These are phyloP conservation scores for Boletus edulis DNA, from an alignment of 768 basidiomycete species.

Conservation along the genomic window DNA sequence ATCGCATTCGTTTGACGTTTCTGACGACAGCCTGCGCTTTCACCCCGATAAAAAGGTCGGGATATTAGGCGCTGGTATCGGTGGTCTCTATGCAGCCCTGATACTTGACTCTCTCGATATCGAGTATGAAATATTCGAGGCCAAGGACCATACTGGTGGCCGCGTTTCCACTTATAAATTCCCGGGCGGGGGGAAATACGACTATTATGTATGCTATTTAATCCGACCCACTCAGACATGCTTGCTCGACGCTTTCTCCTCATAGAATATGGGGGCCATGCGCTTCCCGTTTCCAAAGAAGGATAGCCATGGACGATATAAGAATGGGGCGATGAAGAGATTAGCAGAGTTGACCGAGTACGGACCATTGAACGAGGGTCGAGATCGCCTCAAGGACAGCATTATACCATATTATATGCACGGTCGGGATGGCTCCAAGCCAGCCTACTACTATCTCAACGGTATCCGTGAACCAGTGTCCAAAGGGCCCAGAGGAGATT, in stretches of 20 bases:
- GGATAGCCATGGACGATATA: slow-evolving; percentile 6
- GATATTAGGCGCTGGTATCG: slow-evolving; percentile 22
- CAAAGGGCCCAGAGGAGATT: not conserved
- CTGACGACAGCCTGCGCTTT: not conserved
- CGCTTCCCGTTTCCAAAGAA: slow-evolving; percentile 29
- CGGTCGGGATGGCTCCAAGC: slow-evolving; percentile 7
- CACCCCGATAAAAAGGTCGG: slow-evolving; percentile 9
- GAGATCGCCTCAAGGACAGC: slow-evolving; percentile 13
- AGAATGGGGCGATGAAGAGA: slow-evolving; percentile 30
- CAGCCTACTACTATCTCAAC: slow-evolving; percentile 10
- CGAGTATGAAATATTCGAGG: slow-evolving; percentile 46
- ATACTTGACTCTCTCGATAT: slow-evolving; percentile 43
- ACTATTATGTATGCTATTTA: slow-evolving; percentile 32
- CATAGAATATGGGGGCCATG: slow-evolving; percentile 40
- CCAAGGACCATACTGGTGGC: slow-evolving; percentile 39
- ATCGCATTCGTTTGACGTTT: not conserved
- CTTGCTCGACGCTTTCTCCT: not conserved
- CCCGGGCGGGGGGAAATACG: slow-evolving; percentile 23
- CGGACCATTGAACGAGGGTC: slow-evolving; percentile 19
- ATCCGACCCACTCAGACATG: not conserved
- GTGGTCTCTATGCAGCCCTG: slow-evolving; percentile 43
- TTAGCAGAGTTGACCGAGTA: slow-evolving; percentile 31
- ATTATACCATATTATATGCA: slow-evolving; percentile 21
- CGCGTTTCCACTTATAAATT: slow-evolving; percentile 45
- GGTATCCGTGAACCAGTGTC: not conserved